Evolutionary conservation across 306 rosid genomes (phyloP), one percentile per base, ranked within the genome.

Genomic region (Inga laurina): DNA sequence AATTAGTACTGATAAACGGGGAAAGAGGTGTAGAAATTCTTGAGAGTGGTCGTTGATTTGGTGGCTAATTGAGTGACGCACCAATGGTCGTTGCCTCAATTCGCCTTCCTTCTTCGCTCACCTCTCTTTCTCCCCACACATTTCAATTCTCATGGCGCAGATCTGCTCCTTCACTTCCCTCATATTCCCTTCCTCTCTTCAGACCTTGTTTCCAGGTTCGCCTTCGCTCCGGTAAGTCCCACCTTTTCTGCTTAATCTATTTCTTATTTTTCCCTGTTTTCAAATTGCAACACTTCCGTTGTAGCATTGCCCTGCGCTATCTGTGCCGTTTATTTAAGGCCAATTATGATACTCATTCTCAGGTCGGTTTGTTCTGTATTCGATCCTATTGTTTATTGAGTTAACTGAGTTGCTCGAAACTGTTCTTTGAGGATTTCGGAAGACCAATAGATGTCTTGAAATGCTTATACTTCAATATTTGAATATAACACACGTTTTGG

Each of bases 51-150:
- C 35, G 34, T 12, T 71, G 35, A 44, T 69, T 35, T n/a, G 19
- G 74, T 21, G 56, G 16, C n/a, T 22, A 5, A 22, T 44, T 72
- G 56, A 43, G 27, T 18, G 46, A 30, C 49, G 72, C 54, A 77
- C 34, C 72, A 68, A 87, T 88, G 91, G 89, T 81, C 59, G 83
- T 79, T 78, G 90, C 89, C 37, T 81, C 92, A 21, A 44, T 89
- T 87, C 91, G 97, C 46, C 83, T 92, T 37, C 87, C 90, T 81
- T 75, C 90, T 83, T 88, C 93, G 52, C 83, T 92, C 32, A 14
- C 81, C 72, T 80, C 51, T 76, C 77, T 91, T 37, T 65, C 85
- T 43, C 77, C 82, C 8, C 76, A 45, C 67, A 80, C 81, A 41
- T 83, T 84, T 87, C 90, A 74, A 64, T 57, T 78, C 52, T 86